These are phyloP conservation scores for Psophocarpus tetragonolobus DNA, from an alignment of 306 rosid genomes.

Conservation along the genomic window DNA sequence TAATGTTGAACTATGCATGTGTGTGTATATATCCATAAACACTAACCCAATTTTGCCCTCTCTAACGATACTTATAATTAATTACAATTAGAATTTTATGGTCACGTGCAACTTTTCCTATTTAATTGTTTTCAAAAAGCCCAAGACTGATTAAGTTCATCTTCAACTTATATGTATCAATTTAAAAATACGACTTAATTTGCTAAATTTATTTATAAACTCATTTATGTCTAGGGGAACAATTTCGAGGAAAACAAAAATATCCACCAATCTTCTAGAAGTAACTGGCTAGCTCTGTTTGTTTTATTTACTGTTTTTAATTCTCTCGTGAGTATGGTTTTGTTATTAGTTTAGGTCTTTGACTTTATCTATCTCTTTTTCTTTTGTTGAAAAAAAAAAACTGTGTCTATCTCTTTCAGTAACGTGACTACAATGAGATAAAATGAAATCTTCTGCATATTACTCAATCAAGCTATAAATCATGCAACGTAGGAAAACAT, in stretches of 20 bases:
- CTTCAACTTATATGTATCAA: background rate
- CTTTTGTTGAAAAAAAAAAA: no score
- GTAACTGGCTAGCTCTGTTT: background rate
- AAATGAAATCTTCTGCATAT: background rate
- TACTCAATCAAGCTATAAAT: conserved; percentile 3
- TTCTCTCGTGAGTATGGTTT: conserved; percentile 47
- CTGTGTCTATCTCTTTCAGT: conserved; percentile 38
- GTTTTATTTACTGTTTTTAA: conserved; percentile 15
- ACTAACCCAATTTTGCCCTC: background rate
- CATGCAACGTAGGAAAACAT: conserved; percentile 21
- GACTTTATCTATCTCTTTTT: no score
- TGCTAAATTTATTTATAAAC: background rate
- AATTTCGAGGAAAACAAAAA: background rate
- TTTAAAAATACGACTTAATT: no score
- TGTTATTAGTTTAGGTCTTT: conserved; percentile 18
- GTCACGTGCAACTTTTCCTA: background rate
- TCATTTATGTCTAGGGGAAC: background rate
- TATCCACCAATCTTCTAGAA: background rate
- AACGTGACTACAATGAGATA: conserved; percentile 47
- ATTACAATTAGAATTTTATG: background rate
- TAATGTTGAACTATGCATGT: background rate
- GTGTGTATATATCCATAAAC: background rate
- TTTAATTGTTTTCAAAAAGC: background rate
- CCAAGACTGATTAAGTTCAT: no score
- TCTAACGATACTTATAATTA: background rate